Evolutionary conservation across 2,329 filamentous ascomycete species (phyloP), one percentile per base, ranked within the genome.

Genomic region (Monilinia aucupariae): DNA sequence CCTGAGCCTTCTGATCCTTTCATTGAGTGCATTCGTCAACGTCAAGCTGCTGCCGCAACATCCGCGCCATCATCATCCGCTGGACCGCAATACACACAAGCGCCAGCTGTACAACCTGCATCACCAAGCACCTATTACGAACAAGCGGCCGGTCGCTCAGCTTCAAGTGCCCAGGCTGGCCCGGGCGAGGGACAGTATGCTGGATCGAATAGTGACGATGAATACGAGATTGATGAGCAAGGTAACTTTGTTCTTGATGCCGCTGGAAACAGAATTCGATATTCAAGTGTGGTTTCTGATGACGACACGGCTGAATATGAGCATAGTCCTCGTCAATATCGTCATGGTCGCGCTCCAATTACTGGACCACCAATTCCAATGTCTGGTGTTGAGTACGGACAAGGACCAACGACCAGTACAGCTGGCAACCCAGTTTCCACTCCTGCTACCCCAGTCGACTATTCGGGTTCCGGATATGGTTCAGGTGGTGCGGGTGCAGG

Each of bases 1-100:
- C 85, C 84, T 0, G 85, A 88, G 66, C 85, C 85, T 20, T 85
- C 82, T 0, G 85, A 89, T 69, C 85, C 85, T 0, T 88, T 86
- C 70, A 81, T 80, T 3, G 85, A 87, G 12, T 63, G 67, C 67
- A 63, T 71, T 68, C 65, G 71, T 67, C 61, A 70, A 65, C 59
- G 71, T 66, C 59, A 67, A 68, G 51, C 64, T 64, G 51, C 66
- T 64, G 71, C 68, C 27, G 59, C 62, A 51, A 27, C 53, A 27
- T 50, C 59, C 10, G 55, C 62, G 15, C 64, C 59, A 43, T 62
- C 66, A 63, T 66, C 61, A 72, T 68, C 74, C 67, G 58, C 15
- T 55, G 53, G 39, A 45, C 69, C 75, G 45, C 76, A 79, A 53
- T 76, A 77, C 64, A 70, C 76, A 1, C 76, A 77, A 65, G 74